Evolutionary conservation across 2,329 filamentous ascomycete genomes (phyloP).

Genomic region (Reticulascus tulasneorum): DNA sequence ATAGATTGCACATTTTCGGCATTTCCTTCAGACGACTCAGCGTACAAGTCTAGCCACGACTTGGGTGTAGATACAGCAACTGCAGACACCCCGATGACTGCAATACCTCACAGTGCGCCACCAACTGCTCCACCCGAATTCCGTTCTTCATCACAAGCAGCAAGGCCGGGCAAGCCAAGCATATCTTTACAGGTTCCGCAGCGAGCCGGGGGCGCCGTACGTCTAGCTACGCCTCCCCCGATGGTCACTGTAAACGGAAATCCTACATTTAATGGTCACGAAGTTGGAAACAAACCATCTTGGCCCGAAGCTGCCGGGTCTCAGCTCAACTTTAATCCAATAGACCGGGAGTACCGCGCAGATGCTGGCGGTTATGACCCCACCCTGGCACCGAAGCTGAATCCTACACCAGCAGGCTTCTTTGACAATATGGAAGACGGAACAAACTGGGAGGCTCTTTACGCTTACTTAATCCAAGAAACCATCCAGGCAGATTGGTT

Average conservation of each 20-base stretch:
- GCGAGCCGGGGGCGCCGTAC: slow-evolving; percentile 55
- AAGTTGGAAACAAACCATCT: too few relatives aligned
- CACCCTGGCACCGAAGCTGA: not conserved
- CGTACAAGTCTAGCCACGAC: slow-evolving; percentile 38
- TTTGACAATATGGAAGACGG: slow-evolving; percentile 35
- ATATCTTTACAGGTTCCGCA: slow-evolving; percentile 42
- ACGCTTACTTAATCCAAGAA: slow-evolving; percentile 49
- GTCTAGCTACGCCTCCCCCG: slow-evolving; percentile 56
- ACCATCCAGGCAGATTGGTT: slow-evolving; percentile 49
- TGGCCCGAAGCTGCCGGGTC: too few relatives aligned
- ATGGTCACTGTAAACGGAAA: slow-evolving; percentile 48
- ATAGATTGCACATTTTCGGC: slow-evolving; percentile 66
- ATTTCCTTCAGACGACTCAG: slow-evolving; percentile 57
- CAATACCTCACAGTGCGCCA: slow-evolving; percentile 5
- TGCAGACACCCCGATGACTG: slow-evolving; percentile 5
- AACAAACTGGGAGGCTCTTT: slow-evolving; percentile 55
- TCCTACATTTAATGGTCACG: too few relatives aligned
- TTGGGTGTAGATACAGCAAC: slow-evolving; percentile 29
- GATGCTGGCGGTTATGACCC: not conserved
- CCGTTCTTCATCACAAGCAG: not conserved
- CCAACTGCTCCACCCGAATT: not conserved
- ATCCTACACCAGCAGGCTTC: slow-evolving; percentile 14
- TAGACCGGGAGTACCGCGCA: not conserved
- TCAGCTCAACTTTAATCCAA: not conserved
- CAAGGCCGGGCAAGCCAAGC: slow-evolving; percentile 28